A percentile compares a stretch with the other conserved stretches of the same genome.
Conservation (phyloP, 208 protist species). For the Sergeia podlipaevii region DNA sequence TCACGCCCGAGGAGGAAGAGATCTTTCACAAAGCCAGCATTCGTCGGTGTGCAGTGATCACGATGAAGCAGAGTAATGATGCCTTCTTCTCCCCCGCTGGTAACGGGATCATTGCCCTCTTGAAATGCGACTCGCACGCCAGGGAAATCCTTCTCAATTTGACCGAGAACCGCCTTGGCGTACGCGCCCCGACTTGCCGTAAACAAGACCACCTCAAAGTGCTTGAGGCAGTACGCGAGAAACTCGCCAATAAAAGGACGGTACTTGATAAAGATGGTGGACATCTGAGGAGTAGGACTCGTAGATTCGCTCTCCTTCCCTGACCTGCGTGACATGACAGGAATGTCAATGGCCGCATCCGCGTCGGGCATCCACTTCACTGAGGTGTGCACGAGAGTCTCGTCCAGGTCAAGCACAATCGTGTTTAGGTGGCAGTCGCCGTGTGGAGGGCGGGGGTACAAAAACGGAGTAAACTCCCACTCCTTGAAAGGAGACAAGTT, state of each 20-base stretch:
- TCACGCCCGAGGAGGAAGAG: constrained; percentile 52
- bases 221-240: constrained; percentile 21
- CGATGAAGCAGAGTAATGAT: constrained; percentile 40
- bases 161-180: constrained; percentile 24
- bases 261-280: constrained; percentile 37
- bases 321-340: not conserved
- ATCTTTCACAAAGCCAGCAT: constrained; percentile 61
- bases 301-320: constrained; percentile 18
- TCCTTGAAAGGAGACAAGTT: constrained; percentile 37
- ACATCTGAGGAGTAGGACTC: constrained; percentile 3
- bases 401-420: constrained; percentile 50
- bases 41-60: constrained; percentile 52
- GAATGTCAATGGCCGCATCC: constrained; percentile 19
- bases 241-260: constrained; percentile 35
- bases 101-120: not conserved
- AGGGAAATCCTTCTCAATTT: constrained; percentile 30
- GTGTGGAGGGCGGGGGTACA: constrained; percentile 8
- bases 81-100: constrained; percentile 4
- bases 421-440: constrained; percentile 10
- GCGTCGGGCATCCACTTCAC: constrained; percentile 24
- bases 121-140: constrained; percentile 18
- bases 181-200: constrained; percentile 49
- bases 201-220: constrained; percentile 64
- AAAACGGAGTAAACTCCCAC: constrained; percentile 31
- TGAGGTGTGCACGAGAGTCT: constrained; percentile 51